phyloP scores from a whole-genome alignment of 2,329 filamentous ascomycete species.

The Neonectria ditissima region DNA sequence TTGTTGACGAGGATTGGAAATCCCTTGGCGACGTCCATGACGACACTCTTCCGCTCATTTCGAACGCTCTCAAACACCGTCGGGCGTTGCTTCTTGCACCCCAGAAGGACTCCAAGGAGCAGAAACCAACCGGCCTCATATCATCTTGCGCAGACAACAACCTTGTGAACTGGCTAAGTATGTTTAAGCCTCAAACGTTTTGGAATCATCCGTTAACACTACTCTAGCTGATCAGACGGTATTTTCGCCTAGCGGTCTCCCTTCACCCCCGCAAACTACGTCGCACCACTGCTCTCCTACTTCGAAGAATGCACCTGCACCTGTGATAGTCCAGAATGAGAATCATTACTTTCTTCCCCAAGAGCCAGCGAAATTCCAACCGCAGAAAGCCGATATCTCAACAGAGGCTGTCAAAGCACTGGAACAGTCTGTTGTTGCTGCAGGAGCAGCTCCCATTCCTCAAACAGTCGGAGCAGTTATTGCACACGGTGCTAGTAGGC shows the following conservation, averaged over 20 bases:
- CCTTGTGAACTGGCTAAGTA: constrained; percentile 55
- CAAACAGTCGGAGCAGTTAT: constrained; percentile 19
- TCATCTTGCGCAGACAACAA: constrained; percentile 41
- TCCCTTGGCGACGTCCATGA: constrained; percentile 47
- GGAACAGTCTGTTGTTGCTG: constrained; percentile 46
- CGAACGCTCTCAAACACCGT: constrained; percentile 50
- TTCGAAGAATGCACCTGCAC: constrained; percentile 33
- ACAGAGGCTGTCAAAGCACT: constrained; percentile 45
- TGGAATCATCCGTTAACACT: constrained; percentile 27
- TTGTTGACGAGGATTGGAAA: constrained; percentile 45
- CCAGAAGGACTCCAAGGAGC: constrained; percentile 10
- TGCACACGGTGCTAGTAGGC: constrained; percentile 28
- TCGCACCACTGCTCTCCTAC: constrained; percentile 38
- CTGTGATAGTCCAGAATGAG: constrained; percentile 36
- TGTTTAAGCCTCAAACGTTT: constrained; percentile 9
- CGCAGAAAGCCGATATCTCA: constrained; percentile 6
- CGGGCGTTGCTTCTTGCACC: constrained; percentile 43
- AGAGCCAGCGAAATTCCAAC: neutral
- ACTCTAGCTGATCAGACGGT: constrained; percentile 46
- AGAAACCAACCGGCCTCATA: constrained; percentile 43
- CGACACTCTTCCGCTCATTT: constrained; percentile 46
- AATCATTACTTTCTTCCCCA: constrained; percentile 44
- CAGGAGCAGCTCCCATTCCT: constrained; percentile 16
- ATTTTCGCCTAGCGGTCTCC: constrained; percentile 46
- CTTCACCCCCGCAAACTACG: constrained; percentile 39